These are phyloP conservation scores for Erodium trifolium DNA, from an alignment of 441 rosid genomes.

Conservation along the genomic window DNA sequence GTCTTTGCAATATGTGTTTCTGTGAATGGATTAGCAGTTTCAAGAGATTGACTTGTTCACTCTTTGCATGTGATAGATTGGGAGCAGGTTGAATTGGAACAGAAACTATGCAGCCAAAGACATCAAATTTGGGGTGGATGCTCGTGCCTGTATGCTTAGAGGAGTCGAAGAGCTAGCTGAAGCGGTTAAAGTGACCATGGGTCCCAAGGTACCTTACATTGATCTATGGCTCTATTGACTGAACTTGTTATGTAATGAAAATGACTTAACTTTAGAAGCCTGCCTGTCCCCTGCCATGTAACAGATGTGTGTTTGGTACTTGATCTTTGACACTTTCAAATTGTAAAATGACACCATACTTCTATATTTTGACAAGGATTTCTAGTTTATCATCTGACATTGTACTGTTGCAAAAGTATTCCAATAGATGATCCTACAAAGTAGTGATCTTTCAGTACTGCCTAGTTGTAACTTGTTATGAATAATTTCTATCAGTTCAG, in stretches of 20 bases:
- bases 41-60: neutral
- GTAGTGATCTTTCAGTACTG: neutral
- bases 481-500: too few relatives aligned
- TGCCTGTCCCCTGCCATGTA: neutral
- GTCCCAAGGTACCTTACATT: conserved; percentile 59
- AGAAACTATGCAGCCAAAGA: conserved; percentile 79
- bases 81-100: conserved; percentile 35
- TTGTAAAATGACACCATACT: neutral
- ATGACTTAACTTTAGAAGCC: neutral
- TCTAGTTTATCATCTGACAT: neutral
- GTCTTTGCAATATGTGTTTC: neutral
- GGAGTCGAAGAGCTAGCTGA: conserved; percentile 89
- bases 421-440: neutral
- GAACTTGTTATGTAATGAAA: neutral
- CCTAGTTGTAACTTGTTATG: neutral
- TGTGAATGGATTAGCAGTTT: neutral
- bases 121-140: conserved; percentile 64
- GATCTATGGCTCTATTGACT: neutral
- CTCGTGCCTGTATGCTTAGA: conserved; percentile 82
- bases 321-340: neutral
- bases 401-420: neutral
- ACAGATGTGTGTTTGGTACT: neutral
- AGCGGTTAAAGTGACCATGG: conserved; percentile 94
- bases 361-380: neutral
- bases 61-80: neutral